Evolutionary conservation across 2,329 filamentous ascomycete genomes (phyloP).

Genomic region (Fusarium pseudoanthophilum): DNA sequence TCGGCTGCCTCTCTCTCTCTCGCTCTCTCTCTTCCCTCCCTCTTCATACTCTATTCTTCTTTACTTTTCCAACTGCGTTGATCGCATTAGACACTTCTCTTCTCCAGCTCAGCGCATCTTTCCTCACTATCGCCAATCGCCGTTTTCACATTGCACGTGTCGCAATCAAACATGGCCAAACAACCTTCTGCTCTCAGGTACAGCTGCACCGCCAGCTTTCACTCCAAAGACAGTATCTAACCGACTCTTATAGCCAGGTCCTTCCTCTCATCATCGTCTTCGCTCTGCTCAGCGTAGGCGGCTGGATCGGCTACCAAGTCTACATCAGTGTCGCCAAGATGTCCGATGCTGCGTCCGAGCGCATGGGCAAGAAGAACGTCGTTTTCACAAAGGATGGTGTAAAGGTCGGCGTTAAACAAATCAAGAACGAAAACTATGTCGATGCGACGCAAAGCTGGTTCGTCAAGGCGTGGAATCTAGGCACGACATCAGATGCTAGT

Average conservation of each 20-base stretch:
- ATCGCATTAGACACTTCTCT: slow-evolving; percentile 15
- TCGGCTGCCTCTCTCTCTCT: slow-evolving; percentile 19
- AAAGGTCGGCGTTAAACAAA: slow-evolving; percentile 75
- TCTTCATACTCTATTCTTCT: neutral
- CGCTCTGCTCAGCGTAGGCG: slow-evolving; percentile 68
- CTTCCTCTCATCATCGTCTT: slow-evolving; percentile 75
- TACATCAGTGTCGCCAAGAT: slow-evolving; percentile 76
- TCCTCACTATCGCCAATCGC: neutral
- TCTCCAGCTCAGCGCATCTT: neutral
- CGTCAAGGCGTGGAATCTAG: slow-evolving; percentile 73
- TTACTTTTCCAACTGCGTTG: slow-evolving; percentile 17
- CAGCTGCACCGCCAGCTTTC: neutral
- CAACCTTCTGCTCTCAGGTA: slow-evolving; percentile 41
- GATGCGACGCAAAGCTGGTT: slow-evolving; percentile 77
- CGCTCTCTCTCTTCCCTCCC: neutral
- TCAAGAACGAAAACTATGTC: slow-evolving; percentile 76
- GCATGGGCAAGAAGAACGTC: slow-evolving; percentile 81
- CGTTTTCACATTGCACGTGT: slow-evolving; percentile 2
- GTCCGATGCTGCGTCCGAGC: slow-evolving; percentile 70
- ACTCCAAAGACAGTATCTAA: neutral
- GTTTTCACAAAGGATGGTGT: slow-evolving; percentile 80
- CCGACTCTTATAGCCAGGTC: slow-evolving; percentile 61
- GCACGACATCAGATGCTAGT: slow-evolving; percentile 45
- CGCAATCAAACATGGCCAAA: slow-evolving; percentile 36
- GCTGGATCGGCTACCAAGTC: slow-evolving; percentile 77